Percentiles rank a stretch among this genome's conserved stretches.
Evolutionary conservation across 2,329 filamentous ascomycete genomes (phyloP).

Genomic region (Venturia pyrina): DNA sequence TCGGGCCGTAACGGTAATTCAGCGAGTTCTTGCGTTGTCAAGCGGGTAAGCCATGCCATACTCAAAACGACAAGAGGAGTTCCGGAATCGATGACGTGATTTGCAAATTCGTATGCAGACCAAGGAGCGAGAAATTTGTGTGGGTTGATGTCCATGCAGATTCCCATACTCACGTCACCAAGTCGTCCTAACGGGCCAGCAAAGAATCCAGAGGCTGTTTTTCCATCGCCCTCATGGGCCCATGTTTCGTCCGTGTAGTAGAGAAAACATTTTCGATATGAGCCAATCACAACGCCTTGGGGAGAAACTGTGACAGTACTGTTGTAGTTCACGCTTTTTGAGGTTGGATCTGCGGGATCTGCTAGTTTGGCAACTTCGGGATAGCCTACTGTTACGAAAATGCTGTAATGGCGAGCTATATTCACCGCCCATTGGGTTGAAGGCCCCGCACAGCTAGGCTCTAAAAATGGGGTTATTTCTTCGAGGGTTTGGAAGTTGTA

Average conservation of each 20-base stretch:
- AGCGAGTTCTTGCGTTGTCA: slow-evolving; percentile 37
- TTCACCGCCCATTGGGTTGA: slow-evolving; percentile 62
- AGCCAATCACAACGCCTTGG: slow-evolving; percentile 42
- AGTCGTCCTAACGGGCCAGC: slow-evolving; percentile 25
- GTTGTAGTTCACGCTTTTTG: slow-evolving; percentile 40
- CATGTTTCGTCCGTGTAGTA: slow-evolving; percentile 60
- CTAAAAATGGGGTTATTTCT: slow-evolving; percentile 59
- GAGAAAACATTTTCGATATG: slow-evolving; percentile 55
- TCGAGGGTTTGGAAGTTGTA: slow-evolving; percentile 67
- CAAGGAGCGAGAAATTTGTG: slow-evolving; percentile 51
- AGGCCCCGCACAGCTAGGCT: slow-evolving; percentile 55
- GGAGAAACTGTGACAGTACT: slow-evolving; percentile 48
- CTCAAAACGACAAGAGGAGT: slow-evolving; percentile 58
- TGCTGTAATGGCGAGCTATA: slow-evolving; percentile 55
- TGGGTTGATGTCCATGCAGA: slow-evolving; percentile 53
- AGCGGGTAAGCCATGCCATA: slow-evolving; percentile 67
- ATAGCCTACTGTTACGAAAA: slow-evolving; percentile 62
- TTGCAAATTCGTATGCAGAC: slow-evolving; percentile 47
- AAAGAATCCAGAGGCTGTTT: slow-evolving; percentile 24
- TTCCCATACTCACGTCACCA: slow-evolving; percentile 32
- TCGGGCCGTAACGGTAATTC: slow-evolving; percentile 49
- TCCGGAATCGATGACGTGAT: slow-evolving; percentile 45
- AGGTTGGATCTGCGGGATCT: background rate
- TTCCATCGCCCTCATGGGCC: slow-evolving; percentile 41
- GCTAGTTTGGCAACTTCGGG: slow-evolving; percentile 43